Base-by-base conservation (phyloP, 2,329 filamentous ascomycete species). In the Colletotrichum aenigma region DNA sequence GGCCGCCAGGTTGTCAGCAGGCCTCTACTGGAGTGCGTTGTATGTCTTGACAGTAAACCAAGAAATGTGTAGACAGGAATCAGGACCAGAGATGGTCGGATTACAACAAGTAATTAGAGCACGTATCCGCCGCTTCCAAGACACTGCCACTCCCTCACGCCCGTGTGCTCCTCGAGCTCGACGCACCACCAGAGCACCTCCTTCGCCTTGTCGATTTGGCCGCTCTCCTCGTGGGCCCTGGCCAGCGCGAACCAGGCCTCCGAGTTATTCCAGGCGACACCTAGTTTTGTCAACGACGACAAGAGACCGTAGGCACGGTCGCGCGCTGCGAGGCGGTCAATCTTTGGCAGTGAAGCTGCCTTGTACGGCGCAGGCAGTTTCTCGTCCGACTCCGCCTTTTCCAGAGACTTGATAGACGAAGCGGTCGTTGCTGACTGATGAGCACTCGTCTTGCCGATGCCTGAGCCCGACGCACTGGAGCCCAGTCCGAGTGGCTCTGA, bases 111-210 rank as follows among this genome's bases (percentile, higher is more conserved):
- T 21, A 48, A 64, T 82, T 81, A 92, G 77, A 93, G 85, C 62
- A 94, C 90, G 84, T 94, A 95, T 24, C 93, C 90, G 24, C 92
- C 92, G 66, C 89, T 88, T 5, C 91, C 93, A 32, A 95, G 89
- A 78, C 90, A 93, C 34, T 88, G 90, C 97, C 96, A 98, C 74
- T 91, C 90, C 73, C 97, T 91, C 64, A 98, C 90, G 0, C 94
- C 95, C 78, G 91, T 92, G 9, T 92, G 92, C 82, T 99, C 96
- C 83, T 98, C 97, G 34, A 99, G 88, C 85, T 98, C 96, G 15
- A 99, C 94, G 80, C 96, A 98, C 96, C 96, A 98, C 97, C 97
- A 98, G 8, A 98, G 89, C 61, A 96, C 95, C 79, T 97, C 94
- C 86, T 96, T 97, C 16, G 97, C 94, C 87, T 96, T 98, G 48